These are phyloP conservation scores for Coprinellus aureogranulatus DNA, from an alignment of 768 basidiomycete species.

Conservation along the genomic window DNA sequence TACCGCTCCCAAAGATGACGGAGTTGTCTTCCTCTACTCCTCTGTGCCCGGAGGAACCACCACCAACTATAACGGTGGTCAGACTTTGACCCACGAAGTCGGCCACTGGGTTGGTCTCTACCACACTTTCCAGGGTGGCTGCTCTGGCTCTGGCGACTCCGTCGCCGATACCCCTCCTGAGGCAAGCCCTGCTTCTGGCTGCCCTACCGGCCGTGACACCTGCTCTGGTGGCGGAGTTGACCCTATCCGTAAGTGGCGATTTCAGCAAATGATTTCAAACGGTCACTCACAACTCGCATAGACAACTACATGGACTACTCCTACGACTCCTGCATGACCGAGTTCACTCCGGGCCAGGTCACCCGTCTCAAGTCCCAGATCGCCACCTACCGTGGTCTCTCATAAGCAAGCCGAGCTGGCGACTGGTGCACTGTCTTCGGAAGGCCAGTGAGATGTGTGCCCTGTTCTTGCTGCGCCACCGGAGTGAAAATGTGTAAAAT, in stretches of 20 bases:
- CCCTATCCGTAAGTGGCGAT: conserved; percentile 37
- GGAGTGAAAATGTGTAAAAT: too few species aligned
- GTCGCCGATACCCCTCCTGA: conserved; percentile 51
- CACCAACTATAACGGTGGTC: conserved; percentile 41
- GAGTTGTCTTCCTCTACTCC: conserved; percentile 42
- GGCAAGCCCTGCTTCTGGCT: conserved; percentile 39
- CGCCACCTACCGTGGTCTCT: conserved; percentile 42
- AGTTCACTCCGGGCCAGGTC: conserved; percentile 47
- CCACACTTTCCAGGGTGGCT: conserved; percentile 59
- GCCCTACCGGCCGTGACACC: conserved; percentile 36
- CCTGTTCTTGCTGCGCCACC: too few species aligned
- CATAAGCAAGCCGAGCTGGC: background rate
- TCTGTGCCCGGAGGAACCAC: conserved; percentile 43
- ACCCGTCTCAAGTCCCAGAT: conserved; percentile 41
- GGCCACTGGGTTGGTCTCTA: conserved; percentile 61
- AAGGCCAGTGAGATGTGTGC: background rate
- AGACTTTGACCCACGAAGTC: conserved; percentile 53
- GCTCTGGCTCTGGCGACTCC: conserved; percentile 37
- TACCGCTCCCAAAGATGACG: conserved; percentile 42
- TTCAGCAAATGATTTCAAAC: background rate
- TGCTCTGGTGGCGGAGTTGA: conserved; percentile 40
- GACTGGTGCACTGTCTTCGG: too few species aligned
- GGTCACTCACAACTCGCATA: conserved; percentile 10
- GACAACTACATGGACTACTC: conserved; percentile 58
- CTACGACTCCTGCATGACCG: conserved; percentile 48